Percentiles rank a stretch among this genome's conserved stretches.
Evolutionary conservation across 2,329 filamentous ascomycete genomes (phyloP).

Genomic region (Ophiocordyceps robertsii): DNA sequence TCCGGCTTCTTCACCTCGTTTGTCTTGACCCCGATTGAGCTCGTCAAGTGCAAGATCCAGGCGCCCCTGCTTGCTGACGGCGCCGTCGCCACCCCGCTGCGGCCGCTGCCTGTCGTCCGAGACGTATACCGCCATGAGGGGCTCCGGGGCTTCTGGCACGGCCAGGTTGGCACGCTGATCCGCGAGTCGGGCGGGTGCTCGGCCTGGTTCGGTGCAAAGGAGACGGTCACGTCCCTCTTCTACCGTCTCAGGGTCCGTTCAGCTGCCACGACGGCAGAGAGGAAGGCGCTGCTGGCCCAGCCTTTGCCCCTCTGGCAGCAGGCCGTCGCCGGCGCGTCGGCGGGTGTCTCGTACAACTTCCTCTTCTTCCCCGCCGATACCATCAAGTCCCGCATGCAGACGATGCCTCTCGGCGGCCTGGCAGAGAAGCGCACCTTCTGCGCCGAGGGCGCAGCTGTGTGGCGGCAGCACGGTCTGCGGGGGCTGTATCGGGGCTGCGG

Average conservation of each 20-base stretch:
- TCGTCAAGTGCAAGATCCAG: slow-evolving; percentile 98
- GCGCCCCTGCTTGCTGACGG: slow-evolving; percentile 42
- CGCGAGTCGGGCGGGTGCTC: slow-evolving; percentile 87
- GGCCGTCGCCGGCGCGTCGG: slow-evolving; percentile 72
- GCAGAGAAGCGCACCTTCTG: slow-evolving; percentile 53
- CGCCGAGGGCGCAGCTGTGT: slow-evolving; percentile 59
- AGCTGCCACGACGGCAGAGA: slow-evolving; percentile 24
- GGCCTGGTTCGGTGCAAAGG: slow-evolving; percentile 90
- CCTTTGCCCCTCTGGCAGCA: slow-evolving; percentile 74
- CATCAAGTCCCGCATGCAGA: slow-evolving; percentile 96
- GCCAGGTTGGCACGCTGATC: slow-evolving; percentile 84
- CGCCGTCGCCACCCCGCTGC: slow-evolving; percentile 32
- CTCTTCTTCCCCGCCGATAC: slow-evolving; percentile 95
- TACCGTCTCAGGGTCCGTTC: slow-evolving; percentile 38
- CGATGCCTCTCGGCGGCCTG: slow-evolving; percentile 51
- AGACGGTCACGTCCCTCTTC: slow-evolving; percentile 62
- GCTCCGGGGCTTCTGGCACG: slow-evolving; percentile 81
- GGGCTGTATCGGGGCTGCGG: slow-evolving; percentile 91
- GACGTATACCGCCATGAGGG: slow-evolving; percentile 77
- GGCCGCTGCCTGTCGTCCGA: slow-evolving; percentile 57
- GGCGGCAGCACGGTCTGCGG: slow-evolving; percentile 66
- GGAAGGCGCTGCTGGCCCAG: slow-evolving; percentile 26
- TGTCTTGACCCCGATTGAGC: slow-evolving; percentile 85
- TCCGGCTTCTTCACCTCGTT: slow-evolving; percentile 83
- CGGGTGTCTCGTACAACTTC: slow-evolving; percentile 93